These are phyloP conservation scores for Thecaphora thlaspeos DNA, from an alignment of 1,284 basidiomycete genomes.

Conservation along the genomic window DNA sequence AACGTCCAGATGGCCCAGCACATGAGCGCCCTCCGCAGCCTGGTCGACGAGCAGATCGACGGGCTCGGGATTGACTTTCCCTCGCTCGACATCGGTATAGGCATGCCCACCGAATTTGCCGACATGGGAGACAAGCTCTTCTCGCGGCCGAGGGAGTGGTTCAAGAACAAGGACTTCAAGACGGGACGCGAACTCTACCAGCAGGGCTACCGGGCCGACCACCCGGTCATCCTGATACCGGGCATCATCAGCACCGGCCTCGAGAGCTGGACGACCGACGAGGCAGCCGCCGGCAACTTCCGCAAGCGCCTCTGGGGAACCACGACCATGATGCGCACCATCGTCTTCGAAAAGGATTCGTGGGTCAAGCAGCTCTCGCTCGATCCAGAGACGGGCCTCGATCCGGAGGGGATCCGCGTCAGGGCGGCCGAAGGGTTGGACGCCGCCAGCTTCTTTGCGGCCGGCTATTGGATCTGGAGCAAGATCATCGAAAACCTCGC, in stretches of 20 bases:
- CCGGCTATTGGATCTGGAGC: conserved; percentile 88
- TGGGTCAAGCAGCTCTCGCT: conserved; percentile 91
- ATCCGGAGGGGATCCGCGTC: conserved; percentile 83
- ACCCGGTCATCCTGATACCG: conserved; percentile 54
- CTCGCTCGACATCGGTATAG: conserved; percentile 37
- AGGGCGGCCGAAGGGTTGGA: conserved; percentile 76
- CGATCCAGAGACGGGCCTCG: conserved; percentile 83
- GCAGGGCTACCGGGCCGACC: conserved; percentile 43
- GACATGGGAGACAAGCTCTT: conserved; percentile 51
- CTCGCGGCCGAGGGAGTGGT: conserved; percentile 42
- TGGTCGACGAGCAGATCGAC: conserved; percentile 48
- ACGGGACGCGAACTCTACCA: conserved; percentile 37
- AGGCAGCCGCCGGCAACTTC: conserved; percentile 40
- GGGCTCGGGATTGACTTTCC: conserved; percentile 38
- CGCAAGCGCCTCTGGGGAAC: conserved; percentile 55
- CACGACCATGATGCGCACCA: conserved; percentile 76
- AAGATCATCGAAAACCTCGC: conserved; percentile 80
- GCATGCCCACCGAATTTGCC: conserved; percentile 48
- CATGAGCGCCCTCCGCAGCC: conserved; percentile 25
- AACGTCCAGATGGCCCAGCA: conserved; percentile 42
- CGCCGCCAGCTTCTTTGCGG: conserved; percentile 82
- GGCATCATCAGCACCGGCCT: conserved; percentile 56
- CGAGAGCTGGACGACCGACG: conserved; percentile 53
- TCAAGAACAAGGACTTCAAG: conserved; percentile 51
- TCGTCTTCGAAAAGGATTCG: conserved; percentile 76